Evolutionary conservation across 495 filamentous ascomycete genomes (phyloP).

Genomic region (Thozetella sp.): DNA sequence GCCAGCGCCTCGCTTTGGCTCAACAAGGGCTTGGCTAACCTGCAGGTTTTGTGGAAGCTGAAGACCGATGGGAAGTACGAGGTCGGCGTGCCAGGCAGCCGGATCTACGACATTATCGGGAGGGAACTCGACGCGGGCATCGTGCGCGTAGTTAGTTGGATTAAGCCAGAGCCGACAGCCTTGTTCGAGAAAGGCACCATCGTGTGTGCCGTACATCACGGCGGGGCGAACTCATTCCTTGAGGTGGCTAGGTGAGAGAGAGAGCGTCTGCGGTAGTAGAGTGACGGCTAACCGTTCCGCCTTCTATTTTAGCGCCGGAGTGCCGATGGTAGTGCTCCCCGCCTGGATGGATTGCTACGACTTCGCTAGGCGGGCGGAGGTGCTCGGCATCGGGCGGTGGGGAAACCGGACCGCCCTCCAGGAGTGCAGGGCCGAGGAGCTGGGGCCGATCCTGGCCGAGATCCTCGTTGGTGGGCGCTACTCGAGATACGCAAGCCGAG

Average conservation of each 20-base stretch:
- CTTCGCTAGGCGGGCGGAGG: conserved; percentile 51
- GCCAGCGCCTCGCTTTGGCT: conserved; percentile 5
- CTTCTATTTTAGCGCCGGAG: conserved; percentile 35
- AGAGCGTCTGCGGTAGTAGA: neutral
- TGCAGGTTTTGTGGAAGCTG: conserved; percentile 50
- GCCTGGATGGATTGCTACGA: conserved; percentile 59
- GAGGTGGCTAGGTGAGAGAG: conserved; percentile 35
- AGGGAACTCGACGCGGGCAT: conserved; percentile 17
- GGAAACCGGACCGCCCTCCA: conserved; percentile 29
- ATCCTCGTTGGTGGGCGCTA: conserved; percentile 15
- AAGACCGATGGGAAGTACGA: conserved; percentile 12
- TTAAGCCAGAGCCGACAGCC: conserved; percentile 34
- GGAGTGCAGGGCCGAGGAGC: conserved; percentile 13
- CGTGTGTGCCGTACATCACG: conserved; percentile 42
- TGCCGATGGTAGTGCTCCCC: conserved; percentile 52
- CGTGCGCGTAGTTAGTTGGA: conserved; percentile 33
- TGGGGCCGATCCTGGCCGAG: conserved; percentile 19
- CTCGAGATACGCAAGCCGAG: conserved; percentile 12
- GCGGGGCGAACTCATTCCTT: conserved; percentile 44
- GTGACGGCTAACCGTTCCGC: neutral
- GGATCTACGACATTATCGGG: conserved; percentile 13
- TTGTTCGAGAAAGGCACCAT: conserved; percentile 36
- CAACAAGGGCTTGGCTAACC: conserved; percentile 7
- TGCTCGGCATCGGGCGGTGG: conserved; percentile 50
- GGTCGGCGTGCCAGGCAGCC: conserved; percentile 7